Base-by-base conservation (phyloP, 2,329 filamentous ascomycete genomes). In the Truncatella angustata region DNA sequence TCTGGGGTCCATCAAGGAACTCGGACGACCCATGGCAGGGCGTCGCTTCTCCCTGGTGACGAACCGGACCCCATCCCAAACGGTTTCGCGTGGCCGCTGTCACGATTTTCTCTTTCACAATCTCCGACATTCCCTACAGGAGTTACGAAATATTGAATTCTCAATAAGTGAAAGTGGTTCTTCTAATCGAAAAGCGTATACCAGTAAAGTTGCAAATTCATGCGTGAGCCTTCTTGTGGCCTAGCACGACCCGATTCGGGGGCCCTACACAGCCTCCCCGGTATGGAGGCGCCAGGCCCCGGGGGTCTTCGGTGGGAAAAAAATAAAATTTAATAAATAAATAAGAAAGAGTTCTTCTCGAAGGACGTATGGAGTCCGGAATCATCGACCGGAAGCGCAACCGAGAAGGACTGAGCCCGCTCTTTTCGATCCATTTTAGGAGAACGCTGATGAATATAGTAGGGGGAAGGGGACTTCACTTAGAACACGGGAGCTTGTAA, bases 161-260 rank as follows among this genome's bases (percentile, higher is more conserved):
- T 46, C 43, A 46, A 18, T 35, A 32, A 20, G n/a, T 34, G 14
- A n/a, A 30, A n/a, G 16, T 21, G 43, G 26, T 28, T 30, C 43
- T 28, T 34, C 26, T 34, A 46, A 28, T 30, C 24, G 16, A 35
- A 23, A 46, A 46, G 37, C 23, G 28, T 44, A 30, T 44, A 26
- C 11, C 14, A 35, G 26, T 32, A 46, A 35, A 35, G 43, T 46
- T 46, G 43, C 26, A 44, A 35, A 20, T 46, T 46, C 28, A 46
- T 46, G 43, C 43, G 26, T 16, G 16, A 44, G 11, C 30, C 43
- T 46, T 11, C n/a, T 46, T 34, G n/a, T 28, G 43, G 43, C 43
- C n/a, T 46, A 46, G 43, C 30, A 16, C 28, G n/a, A n/a, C n/a
- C n/a, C n/a, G n/a, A n/a, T n/a, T n/a, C n/a, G n/a, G n/a, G n/a